phyloP scores from a whole-genome alignment of 441 rosid genomes.

The Gossypium armourianum region DNA sequence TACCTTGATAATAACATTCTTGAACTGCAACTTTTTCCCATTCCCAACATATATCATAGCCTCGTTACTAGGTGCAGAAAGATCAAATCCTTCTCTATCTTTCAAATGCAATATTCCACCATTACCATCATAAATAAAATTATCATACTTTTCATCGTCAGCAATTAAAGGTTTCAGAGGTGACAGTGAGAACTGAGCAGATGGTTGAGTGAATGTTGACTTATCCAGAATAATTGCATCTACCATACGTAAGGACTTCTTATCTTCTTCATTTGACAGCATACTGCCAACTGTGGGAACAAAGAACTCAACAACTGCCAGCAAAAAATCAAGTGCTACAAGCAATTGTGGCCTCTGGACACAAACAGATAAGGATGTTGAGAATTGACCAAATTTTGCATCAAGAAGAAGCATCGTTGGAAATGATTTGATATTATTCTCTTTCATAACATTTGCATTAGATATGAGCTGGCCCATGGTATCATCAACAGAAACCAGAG shows the following conservation, averaged over 20 bases:
- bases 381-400: slow-evolving; percentile 60
- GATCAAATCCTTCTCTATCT: slow-evolving; percentile 54
- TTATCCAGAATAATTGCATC: slow-evolving; percentile 61
- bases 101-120: slow-evolving; percentile 66
- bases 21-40: slow-evolving; percentile 70
- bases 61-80: slow-evolving; percentile 58
- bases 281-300: slow-evolving; percentile 63
- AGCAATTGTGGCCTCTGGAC: slow-evolving; percentile 90
- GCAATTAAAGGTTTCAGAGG: slow-evolving; percentile 73
- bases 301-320: slow-evolving; percentile 83
- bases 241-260: slow-evolving; percentile 33
- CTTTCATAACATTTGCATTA: slow-evolving; percentile 26
- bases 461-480: slow-evolving; percentile 25
- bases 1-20: slow-evolving; percentile 79
- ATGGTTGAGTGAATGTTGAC: slow-evolving; percentile 49
- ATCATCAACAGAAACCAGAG: slow-evolving; percentile 22
- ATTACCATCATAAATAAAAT: slow-evolving; percentile 78
- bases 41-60: slow-evolving; percentile 65
- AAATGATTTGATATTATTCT: slow-evolving; percentile 34
- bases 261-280: slow-evolving; percentile 61
- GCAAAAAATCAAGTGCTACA: slow-evolving; percentile 90
- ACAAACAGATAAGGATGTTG: slow-evolving; percentile 51
- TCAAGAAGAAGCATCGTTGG: slow-evolving; percentile 87
- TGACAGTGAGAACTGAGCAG: slow-evolving; percentile 55
- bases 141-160: slow-evolving; percentile 59